These are phyloP conservation scores for Aspergillus novoparasiticus DNA, from an alignment of 2,329 filamentous ascomycete genomes.

Conservation along the genomic window DNA sequence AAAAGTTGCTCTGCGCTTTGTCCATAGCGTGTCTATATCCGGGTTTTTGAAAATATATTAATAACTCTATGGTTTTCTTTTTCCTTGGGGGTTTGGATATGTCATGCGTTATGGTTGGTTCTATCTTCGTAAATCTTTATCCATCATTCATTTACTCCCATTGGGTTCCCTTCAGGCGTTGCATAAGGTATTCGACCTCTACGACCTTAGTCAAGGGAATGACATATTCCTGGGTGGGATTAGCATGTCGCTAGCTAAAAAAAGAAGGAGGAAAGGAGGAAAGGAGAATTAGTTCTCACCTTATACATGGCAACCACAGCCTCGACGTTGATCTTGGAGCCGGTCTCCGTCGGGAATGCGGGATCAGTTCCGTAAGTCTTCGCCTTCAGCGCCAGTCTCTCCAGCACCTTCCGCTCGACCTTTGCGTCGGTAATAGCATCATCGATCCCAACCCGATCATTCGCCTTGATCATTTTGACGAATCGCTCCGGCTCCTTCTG, in stretches of 20 bases:
- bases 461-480: constrained; percentile 77
- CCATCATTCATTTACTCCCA: constrained; percentile 43
- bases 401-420: constrained; percentile 90
- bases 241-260: background rate
- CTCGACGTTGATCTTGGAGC: constrained; percentile 83
- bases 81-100: background rate
- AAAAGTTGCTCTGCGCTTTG: constrained; percentile 6
- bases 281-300: constrained; percentile 33
- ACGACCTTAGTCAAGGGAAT: constrained; percentile 98
- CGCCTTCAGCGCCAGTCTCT: constrained; percentile 83
- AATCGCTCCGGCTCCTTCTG: constrained; percentile 78
- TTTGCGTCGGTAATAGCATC: constrained; percentile 85
- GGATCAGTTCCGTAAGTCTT: constrained; percentile 93
- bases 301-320: constrained; percentile 88
- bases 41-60: background rate
- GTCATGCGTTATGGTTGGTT: background rate
- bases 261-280: background rate
- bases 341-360: constrained; percentile 54
- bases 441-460: constrained; percentile 79
- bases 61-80: background rate
- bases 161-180: constrained; percentile 66
- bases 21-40: constrained; percentile 9
- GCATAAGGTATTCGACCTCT: constrained; percentile 97
- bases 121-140: background rate
- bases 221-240: constrained; percentile 63